Base-by-base conservation (phyloP, 2,329 filamentous ascomycete species). In the Aspergillus viridinutans region DNA sequence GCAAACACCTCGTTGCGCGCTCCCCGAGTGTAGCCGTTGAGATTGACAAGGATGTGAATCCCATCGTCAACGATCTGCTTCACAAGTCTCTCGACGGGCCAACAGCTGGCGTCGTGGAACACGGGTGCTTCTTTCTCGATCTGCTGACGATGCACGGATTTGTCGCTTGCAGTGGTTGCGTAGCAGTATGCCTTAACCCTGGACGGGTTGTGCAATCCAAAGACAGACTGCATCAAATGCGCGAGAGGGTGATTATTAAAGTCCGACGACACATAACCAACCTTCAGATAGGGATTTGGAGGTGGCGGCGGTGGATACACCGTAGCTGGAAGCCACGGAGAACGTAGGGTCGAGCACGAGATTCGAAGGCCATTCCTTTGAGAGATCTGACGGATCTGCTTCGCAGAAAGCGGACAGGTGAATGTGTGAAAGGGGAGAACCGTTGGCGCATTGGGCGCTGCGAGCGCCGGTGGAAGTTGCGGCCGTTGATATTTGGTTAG, bases 211-310 rank as follows among this genome's bases (percentile, higher is more conserved):
- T 99, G 94, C 57, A 97, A 81, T 0, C 94, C 94, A 74, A 99
- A 99, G 5, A 97, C 92, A 1, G 94, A 97, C 76, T 99, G 94
- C 94, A 99, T 99, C 55, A 99, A 74, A 76, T 99, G 94, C 25
- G 94, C 94, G 35, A 99, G 79, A 3, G 94, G 94, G 70, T 99
- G 94, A 67, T 99, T 99, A 70, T 99, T 99, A 76, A 99, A 99
- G 74, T 99, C 94, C 0, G 94, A 97, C 3, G 94, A 97, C 40
- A 99, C 87, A 72, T 99, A 99, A 49, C 94, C 94, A 58, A 99
- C 86, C 64, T 91, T 93, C n/a, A 99, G 81, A 62, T 88, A 85
- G 0, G 92, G 92, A 47, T 80, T 82, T 1, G 94, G 94, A 1
- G 94, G 92, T 2, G 84, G 74, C 0, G 94, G 94, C 2, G 94